Conservation (phyloP, 345 rosid species). For the Euphorbia tirucalli region DNA sequence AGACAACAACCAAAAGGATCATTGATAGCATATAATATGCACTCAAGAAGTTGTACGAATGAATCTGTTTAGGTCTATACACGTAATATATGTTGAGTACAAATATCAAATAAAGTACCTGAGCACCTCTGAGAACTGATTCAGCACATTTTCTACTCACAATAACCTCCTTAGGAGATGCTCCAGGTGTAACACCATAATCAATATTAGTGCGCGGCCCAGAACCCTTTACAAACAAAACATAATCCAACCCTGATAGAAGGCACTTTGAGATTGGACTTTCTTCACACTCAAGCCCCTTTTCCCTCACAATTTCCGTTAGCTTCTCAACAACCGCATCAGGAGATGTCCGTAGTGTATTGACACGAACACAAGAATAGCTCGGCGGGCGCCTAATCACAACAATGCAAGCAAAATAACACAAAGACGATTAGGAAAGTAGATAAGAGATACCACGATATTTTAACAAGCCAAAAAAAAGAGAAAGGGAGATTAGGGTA, state of each 20-base stretch:
- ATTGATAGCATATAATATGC: neutral
- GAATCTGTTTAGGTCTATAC: neutral
- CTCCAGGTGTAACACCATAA: constrained; percentile 48
- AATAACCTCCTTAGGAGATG: constrained; percentile 81
- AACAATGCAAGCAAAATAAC: neutral
- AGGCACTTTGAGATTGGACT: constrained; percentile 50
- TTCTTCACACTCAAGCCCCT: constrained; percentile 25
- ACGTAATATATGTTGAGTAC: neutral
- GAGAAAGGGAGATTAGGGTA: neutral
- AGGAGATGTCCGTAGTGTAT: constrained; percentile 60
- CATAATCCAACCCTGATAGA: constrained; percentile 80
- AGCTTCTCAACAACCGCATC: constrained; percentile 75
- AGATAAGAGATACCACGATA: neutral
- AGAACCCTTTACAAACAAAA: constrained; percentile 77
- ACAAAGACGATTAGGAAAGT: neutral
- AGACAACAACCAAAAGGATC: neutral
- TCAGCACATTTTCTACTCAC: constrained; percentile 98
- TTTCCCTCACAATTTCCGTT: constrained; percentile 35
- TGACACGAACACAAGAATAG: constrained; percentile 87
- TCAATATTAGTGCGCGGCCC: constrained; percentile 69
- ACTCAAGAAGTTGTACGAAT: neutral
- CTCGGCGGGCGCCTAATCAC: constrained; percentile 67
- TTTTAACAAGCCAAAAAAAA: neutral
- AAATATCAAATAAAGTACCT: constrained; percentile 40
- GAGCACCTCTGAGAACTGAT: constrained; percentile 98